Evolutionary conservation across 257 asterid genomes (phyloP), one percentile per base, ranked within the genome.

Genomic region (Capsicum chinense): DNA sequence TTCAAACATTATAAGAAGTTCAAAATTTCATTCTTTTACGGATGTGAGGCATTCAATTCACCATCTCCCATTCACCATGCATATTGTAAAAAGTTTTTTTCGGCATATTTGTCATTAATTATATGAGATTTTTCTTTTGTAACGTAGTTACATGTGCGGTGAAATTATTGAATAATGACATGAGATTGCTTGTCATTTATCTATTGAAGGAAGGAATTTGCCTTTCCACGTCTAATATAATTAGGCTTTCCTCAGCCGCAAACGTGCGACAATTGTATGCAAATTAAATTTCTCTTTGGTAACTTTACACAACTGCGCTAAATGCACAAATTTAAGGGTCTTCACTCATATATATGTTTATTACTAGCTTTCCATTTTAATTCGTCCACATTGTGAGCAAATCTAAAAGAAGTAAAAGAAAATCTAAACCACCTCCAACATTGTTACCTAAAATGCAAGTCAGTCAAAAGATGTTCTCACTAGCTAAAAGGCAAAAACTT

Each of bases 361-460:
- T 67, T 13, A 76, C 52, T 52, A 52, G 47, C 14, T 76, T 76
- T 76, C 44, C 62, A 1, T 21, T 50, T 50, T 21, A 76, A 76
- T 76, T 52, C 11, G 62, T 50, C 81, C 62, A 74, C 81, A 48
- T 50, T 39, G 78, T 37, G 52, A 52, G 48, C 8, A 76, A 21
- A 76, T 76, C 81, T 76, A 52, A 52, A 54, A 52, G 19, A 52
- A 76, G 48, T 76, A 76, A 21, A 76, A 52, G 6, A 48, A 76
- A 21, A 76, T 76, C 63, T 76, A 52, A 76, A 52, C 63, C 63
- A 76, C 63, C 44, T 13, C 81, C 48, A 52, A 76, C 63, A 52
- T 52, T 76, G 48, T 76, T 9, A 76, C 81, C 81, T 76, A 76
- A 76, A 21, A 4, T 1, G 81, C 3, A 52, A 50, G 63, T 52